Evolutionary conservation across 2,329 filamentous ascomycete genomes (phyloP), one percentile per base, ranked within the genome.

Genomic region (Fusarium metavorans): DNA sequence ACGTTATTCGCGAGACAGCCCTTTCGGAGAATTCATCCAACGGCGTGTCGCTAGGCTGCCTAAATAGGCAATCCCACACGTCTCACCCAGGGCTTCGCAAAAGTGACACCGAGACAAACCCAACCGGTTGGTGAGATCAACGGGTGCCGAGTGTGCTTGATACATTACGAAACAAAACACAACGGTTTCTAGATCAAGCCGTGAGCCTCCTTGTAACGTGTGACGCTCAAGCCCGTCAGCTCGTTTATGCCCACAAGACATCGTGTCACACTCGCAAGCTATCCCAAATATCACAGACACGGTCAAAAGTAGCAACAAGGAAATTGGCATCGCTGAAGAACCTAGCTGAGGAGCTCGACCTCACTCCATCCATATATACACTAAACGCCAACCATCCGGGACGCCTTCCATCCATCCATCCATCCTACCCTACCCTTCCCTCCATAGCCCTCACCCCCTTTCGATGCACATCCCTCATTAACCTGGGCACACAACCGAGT

Each of bases 351-450:
- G 67, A 77, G 67, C 59, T 74, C 71, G 72, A 75, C 65, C 67
- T 41, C 68, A 60, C 68, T 77, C 76, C 68, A 61, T 76, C 75
- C 67, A 61, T 76, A 78, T 76, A 67, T 75, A 77, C 71, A 78
- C 66, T 59, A 70, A 74, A 75, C 73, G 68, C 76, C 73, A 75
- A 59, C 64, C 32, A 72, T 67, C 73, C 72, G 62, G 66, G 66
- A 76, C 73, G 67, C 71, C 73, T 64, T 57, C 58, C 48, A 64
- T 65, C 65, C 66, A 64, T 65, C 69, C 70, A 74, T 50, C 30
- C 20, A 20, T 20, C 30, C 30, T 32, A 32, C 60, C 73, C 61
- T 66, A 60, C 67, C 60, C 73, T 71, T 37, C 66, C 64, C 70
- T 76, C 56, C 54, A 50, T 62, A 52, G 70, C 70, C 67, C 70